These are phyloP conservation scores for Pyrenophora graminea DNA, from an alignment of 2,329 filamentous ascomycete species.

Conservation along the genomic window DNA sequence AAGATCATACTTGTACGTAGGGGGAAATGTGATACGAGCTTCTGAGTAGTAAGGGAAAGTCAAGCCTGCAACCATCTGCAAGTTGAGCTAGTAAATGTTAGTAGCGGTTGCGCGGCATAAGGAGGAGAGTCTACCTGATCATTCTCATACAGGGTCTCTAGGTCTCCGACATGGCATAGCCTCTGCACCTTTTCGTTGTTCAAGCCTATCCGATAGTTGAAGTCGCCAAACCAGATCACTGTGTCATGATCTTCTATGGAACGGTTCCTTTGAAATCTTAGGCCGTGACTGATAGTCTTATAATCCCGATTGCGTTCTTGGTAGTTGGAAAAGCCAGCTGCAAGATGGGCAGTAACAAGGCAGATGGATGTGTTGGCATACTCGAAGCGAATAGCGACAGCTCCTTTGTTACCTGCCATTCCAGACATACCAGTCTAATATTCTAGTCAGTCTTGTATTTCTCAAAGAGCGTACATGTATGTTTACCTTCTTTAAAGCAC, in stretches of 20 bases:
- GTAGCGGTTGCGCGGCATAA: constrained; percentile 8
- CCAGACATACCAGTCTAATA: constrained; percentile 82
- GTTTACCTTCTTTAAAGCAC: constrained; percentile 81
- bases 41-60: constrained; percentile 93
- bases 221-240: constrained; percentile 91
- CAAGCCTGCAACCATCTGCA: constrained; percentile 93
- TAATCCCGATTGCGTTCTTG: constrained; percentile 96
- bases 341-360: constrained; percentile 94
- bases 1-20: constrained; percentile 95
- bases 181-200: constrained; percentile 75
- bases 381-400: constrained; percentile 93
- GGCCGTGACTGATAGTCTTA: constrained; percentile 79
- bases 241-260: constrained; percentile 90
- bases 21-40: constrained; percentile 81
- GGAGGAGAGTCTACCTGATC: constrained; percentile 67
- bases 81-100: constrained; percentile 67
- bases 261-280: constrained; percentile 88
- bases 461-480: not conserved
- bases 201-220: constrained; percentile 95
- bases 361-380: constrained; percentile 91
- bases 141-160: constrained; percentile 83
- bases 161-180: constrained; percentile 71
- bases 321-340: constrained; percentile 94
- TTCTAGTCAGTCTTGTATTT: constrained; percentile 18
- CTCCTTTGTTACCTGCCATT: constrained; percentile 97